Evolutionary conservation across 768 basidiomycete species (phyloP).

Genomic region (Rhizopogon vinicolor): DNA sequence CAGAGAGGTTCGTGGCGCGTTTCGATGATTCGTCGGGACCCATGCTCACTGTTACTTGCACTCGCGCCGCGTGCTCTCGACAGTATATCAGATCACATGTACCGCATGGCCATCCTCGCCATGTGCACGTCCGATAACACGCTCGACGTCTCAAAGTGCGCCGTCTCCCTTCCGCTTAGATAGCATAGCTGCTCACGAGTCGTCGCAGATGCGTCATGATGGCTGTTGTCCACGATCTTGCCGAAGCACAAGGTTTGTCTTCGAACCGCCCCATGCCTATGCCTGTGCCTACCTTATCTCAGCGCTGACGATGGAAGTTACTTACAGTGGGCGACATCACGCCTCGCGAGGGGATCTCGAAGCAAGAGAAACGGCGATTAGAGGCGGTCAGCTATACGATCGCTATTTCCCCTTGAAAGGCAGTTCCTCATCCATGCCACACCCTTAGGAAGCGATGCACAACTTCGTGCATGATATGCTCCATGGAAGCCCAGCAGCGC

Average conservation of each 20-base stretch:
- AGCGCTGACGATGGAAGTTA: not conserved
- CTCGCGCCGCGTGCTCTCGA: not conserved
- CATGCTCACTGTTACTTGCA: not conserved
- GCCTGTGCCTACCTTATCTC: not conserved
- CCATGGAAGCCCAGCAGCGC: constrained; percentile 64
- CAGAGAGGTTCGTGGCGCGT: constrained; percentile 61
- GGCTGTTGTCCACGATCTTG: constrained; percentile 89
- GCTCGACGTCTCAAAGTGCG: constrained; percentile 71
- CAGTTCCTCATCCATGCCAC: not conserved
- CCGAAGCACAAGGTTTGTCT: constrained; percentile 80
- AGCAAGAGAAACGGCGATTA: constrained; percentile 70
- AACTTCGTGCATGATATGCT: constrained; percentile 89
- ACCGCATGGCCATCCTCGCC: constrained; percentile 91
- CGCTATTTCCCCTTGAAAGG: not conserved
- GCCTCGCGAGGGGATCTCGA: constrained; percentile 81
- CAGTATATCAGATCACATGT: constrained; percentile 96
- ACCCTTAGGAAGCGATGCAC: constrained; percentile 75
- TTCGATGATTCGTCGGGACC: too few species aligned
- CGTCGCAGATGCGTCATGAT: constrained; percentile 75
- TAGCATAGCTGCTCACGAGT: too few species aligned
- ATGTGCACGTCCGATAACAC: constrained; percentile 78
- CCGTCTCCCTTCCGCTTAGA: not conserved
- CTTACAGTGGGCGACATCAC: constrained; percentile 85
- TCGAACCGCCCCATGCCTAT: not conserved
- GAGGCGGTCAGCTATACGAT: constrained; percentile 50